Evolutionary conservation across 148 eudicot species (phyloP), one percentile per base, ranked within the genome.

Genomic region (Spergularia bocconei): DNA sequence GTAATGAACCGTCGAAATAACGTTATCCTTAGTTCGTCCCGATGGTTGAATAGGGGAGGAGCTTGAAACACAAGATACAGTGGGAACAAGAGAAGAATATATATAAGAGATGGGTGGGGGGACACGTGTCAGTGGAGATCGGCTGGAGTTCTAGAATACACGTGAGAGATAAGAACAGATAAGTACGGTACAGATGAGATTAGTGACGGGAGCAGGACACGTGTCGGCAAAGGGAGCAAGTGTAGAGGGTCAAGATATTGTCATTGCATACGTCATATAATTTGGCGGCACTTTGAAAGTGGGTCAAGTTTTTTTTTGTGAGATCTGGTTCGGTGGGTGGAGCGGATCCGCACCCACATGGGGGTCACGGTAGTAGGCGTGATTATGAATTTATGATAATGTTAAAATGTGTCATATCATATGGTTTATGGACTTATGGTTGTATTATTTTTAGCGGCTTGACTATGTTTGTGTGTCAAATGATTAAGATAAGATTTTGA

Each of bases 201-300:
- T 9, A 9, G 48, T 74, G 36, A 74, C 12, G 11, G 1, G 11
- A 70, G 62, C 75, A 67, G 69, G 75, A 71, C 75, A 77, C 75
- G 75, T 77, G 80, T 64, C 75, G 44, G 59, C 19, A 21, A 15
- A 33, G 36, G 33, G 62, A 50, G 79, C 74, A 69, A 55, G 15
- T 48, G 53, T 61, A 44, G 4, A 33, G 17, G 63, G 11, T 13
- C 13, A 47, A 54, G 20, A 53, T 66, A 61, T 16, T 70, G 80
- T 77, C 80, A 77, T 33, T 70, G 75, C 80, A 70, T 77, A 4
- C 75, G 75, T 77, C 80, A 77, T 48, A 6, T 4, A 1, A 17
- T 70, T 77, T 77, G 79, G 36, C 62, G 7, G 19, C 62, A 58
- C 21, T 19, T n/a, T 56, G 0, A 5, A 15, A 4, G 57, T 54